These are phyloP conservation scores for Fusarium subglutinans DNA, from an alignment of 2,329 filamentous ascomycete species.

Conservation along the genomic window DNA sequence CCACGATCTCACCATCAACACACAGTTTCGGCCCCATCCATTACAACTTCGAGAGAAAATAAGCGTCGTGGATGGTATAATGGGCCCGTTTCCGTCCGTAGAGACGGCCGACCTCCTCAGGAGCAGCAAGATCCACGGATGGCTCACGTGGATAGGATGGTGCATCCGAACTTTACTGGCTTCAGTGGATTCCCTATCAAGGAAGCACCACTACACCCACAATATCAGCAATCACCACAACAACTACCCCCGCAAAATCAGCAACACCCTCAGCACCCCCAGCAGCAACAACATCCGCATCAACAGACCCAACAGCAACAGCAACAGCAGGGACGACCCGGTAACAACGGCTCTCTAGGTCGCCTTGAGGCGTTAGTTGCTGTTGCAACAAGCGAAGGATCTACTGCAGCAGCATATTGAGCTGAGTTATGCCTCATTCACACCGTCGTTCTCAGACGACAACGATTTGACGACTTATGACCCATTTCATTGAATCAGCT, in stretches of 20 bases:
- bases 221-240: constrained; percentile 28
- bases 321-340: constrained; percentile 44
- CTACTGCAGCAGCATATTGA: constrained; percentile 54
- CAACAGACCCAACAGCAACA: constrained; percentile 43
- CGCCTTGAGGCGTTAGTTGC: constrained; percentile 56
- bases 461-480: constrained; percentile 42
- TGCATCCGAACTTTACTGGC: constrained; percentile 64
- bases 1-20: constrained; percentile 60
- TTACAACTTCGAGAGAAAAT: constrained; percentile 64
- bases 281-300: constrained; percentile 39
- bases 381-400: constrained; percentile 56
- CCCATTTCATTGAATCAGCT: constrained; percentile 18
- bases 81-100: constrained; percentile 54
- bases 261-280: constrained; percentile 20
- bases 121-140: constrained; percentile 46
- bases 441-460: constrained; percentile 13
- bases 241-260: constrained; percentile 19
- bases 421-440: background rate
- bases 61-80: constrained; percentile 81
- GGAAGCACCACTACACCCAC: constrained; percentile 45
- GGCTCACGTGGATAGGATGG: constrained; percentile 64
- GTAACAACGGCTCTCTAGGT: constrained; percentile 47
- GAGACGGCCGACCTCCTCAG: constrained; percentile 46
- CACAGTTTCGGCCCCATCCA: constrained; percentile 67
- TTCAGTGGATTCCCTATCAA: constrained; percentile 61